Conservation (phyloP, 78 protist genomes). For the Pigoraptor vietnamica region DNA sequence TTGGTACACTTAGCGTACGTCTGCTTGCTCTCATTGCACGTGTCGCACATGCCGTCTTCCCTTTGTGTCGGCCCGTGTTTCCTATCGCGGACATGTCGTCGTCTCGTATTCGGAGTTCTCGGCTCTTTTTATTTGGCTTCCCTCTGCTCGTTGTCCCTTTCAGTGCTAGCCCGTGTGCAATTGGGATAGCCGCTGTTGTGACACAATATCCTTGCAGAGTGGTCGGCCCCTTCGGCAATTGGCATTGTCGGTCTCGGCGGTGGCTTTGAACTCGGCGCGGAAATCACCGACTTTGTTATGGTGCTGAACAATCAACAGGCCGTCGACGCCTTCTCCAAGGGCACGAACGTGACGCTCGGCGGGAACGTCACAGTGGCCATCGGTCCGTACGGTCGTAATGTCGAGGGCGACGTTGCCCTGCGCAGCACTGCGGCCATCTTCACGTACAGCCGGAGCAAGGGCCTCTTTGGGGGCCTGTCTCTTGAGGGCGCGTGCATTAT, state of each 20-base stretch:
- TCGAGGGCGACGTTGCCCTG: constrained; percentile 17
- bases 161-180: background rate
- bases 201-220: background rate
- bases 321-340: constrained; percentile 28
- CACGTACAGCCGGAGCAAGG: constrained; percentile 13
- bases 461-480: background rate
- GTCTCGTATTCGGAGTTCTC: too few relatives aligned
- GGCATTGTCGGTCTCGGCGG: constrained; percentile 18
- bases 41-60: too few relatives aligned
- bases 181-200: background rate
- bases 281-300: constrained; percentile 27
- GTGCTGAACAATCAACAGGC: constrained; percentile 14
- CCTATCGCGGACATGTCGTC: too few relatives aligned
- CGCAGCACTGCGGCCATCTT: constrained; percentile 3
- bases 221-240: constrained; percentile 22
- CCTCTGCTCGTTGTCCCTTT: background rate
- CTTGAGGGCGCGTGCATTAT: constrained; percentile 9
- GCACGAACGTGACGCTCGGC: constrained; percentile 37
- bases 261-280: constrained; percentile 20
- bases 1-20: too few relatives aligned
- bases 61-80: too few relatives aligned
- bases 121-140: too few relatives aligned
- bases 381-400: constrained; percentile 34
- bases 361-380: constrained; percentile 21
- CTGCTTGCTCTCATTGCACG: too few relatives aligned